Conservation (phyloP, 805 yeast genomes). For the Starmerella ratchasimensis region DNA sequence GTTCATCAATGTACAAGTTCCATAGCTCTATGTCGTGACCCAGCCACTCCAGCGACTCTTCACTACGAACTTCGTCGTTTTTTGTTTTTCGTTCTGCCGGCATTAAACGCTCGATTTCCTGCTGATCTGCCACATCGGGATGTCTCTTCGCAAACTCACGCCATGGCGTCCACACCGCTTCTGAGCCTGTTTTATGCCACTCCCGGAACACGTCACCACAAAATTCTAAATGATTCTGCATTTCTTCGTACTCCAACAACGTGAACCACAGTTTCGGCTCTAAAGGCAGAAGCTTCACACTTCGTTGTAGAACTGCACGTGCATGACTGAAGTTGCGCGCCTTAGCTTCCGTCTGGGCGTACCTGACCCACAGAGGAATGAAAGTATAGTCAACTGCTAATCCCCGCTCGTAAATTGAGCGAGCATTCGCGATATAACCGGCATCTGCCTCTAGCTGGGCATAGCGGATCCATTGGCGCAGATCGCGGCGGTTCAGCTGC, state of each 20-base stretch:
- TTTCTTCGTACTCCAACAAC: conserved; percentile 72
- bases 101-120: neutral
- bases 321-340: conserved; percentile 74
- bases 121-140: neutral
- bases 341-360: conserved; percentile 64
- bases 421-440: conserved; percentile 61
- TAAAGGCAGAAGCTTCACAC: conserved; percentile 57
- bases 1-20: conserved; percentile 50
- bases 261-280: conserved; percentile 78
- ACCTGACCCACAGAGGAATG: conserved; percentile 76
- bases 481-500: conserved; percentile 65
- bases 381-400: conserved; percentile 59
- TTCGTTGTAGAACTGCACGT: conserved; percentile 67
- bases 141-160: conserved; percentile 4
- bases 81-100: neutral
- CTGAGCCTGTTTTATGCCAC: conserved; percentile 42
- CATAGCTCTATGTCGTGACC: conserved; percentile 45
- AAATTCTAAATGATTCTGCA: conserved; percentile 46
- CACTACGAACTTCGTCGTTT: no score
- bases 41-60: neutral
- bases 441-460: conserved; percentile 79
- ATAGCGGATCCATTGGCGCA: conserved; percentile 83
- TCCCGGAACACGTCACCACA: conserved; percentile 55
- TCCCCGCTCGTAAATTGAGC: conserved; percentile 82
- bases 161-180: conserved; percentile 5